Evolutionary conservation across 345 rosid species (phyloP).

Genomic region (Eucalyptus curtisii): DNA sequence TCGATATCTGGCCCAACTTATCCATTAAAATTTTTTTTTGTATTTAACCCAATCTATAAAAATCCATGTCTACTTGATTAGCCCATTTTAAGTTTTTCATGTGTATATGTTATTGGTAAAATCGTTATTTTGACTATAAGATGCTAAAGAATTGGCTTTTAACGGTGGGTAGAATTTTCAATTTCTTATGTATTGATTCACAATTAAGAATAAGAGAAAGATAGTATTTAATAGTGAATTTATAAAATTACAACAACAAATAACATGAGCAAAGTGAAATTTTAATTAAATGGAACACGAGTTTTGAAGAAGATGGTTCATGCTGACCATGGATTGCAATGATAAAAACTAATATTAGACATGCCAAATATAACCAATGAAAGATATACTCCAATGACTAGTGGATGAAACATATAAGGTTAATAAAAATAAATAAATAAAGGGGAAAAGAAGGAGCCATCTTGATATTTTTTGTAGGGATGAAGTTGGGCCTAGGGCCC

Average conservation of each 20-base stretch:
- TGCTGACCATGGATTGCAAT: background rate
- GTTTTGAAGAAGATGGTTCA: background rate
- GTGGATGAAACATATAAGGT: too few species aligned
- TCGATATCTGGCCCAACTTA: too few species aligned
- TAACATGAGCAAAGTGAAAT: background rate
- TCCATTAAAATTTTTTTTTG: too few species aligned
- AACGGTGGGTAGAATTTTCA: background rate
- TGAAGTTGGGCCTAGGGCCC: too few species aligned
- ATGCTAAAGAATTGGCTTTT: background rate
- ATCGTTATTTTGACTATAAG: background rate
- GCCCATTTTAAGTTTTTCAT: too few species aligned
- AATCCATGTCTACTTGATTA: background rate
- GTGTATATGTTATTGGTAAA: too few species aligned
- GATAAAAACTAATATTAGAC: background rate
- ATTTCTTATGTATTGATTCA: background rate
- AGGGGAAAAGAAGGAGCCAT: too few species aligned
- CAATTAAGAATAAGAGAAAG: background rate
- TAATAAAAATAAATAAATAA: too few species aligned
- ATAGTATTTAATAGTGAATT: background rate
- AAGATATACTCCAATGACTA: background rate
- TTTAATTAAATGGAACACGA: background rate
- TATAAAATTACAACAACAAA: too few species aligned
- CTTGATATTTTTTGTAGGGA: too few species aligned
- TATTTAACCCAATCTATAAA: too few species aligned
- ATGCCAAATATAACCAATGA: background rate